Percentiles rank a stretch among this genome's conserved stretches.
Evolutionary conservation across 2,329 filamentous ascomycete species (phyloP).

Genomic region (Coniella vitis): DNA sequence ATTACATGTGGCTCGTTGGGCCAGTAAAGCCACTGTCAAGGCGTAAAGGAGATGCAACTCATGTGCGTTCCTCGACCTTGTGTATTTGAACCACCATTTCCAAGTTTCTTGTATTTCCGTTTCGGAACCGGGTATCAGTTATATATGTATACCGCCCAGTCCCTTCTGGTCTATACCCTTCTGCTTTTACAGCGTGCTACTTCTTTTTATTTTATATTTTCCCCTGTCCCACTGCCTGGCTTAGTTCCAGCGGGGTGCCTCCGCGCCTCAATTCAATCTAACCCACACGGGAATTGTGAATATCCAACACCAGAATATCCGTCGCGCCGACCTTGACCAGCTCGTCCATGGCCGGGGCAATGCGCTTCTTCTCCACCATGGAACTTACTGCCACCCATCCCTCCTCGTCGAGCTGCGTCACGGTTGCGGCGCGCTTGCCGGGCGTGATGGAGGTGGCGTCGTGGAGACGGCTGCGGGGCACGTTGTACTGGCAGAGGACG

Average conservation of each 20-base stretch:
- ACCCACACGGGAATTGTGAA: constrained; percentile 57
- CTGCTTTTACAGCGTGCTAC: background rate
- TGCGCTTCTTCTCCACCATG: constrained; percentile 86
- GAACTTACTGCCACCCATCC: constrained; percentile 91
- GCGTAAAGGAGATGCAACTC: no score
- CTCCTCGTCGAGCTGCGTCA: constrained; percentile 81
- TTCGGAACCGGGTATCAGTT: no score
- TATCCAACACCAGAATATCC: constrained; percentile 79
- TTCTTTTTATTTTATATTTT: background rate
- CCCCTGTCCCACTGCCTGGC: no score
- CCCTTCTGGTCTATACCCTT: background rate
- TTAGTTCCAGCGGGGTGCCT: no score
- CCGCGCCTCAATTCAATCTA: no score
- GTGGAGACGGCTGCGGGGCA: constrained; percentile 62
- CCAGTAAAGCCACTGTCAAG: no score
- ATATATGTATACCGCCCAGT: no score
- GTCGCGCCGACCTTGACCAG: constrained; percentile 68
- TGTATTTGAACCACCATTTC: no score
- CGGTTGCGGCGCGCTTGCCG: constrained; percentile 85
- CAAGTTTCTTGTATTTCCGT: no score
- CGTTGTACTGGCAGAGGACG: constrained; percentile 95
- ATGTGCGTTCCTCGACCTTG: no score
- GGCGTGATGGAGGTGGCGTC: constrained; percentile 74
- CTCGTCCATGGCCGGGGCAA: constrained; percentile 83
- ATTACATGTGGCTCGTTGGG: no score